phyloP scores from a whole-genome alignment of 2,329 filamentous ascomycete genomes.

The Teratosphaeria gauchensis region DNA sequence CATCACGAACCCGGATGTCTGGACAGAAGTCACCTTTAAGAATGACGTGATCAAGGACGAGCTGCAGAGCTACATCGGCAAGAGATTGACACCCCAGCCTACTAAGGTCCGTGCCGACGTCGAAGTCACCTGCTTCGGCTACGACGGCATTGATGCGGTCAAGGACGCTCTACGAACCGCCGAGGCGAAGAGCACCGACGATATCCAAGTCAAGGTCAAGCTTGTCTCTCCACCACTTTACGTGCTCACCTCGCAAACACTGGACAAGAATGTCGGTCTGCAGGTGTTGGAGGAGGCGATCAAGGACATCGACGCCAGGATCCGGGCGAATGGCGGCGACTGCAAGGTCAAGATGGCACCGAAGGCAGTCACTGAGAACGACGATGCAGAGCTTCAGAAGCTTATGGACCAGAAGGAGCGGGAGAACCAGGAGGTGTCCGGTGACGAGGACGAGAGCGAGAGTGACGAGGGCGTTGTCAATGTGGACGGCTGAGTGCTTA shows the following conservation, averaged over 20 bases:
- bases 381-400: conserved; percentile 91
- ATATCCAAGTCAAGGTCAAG: conserved; percentile 95
- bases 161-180: conserved; percentile 86
- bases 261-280: conserved; percentile 87
- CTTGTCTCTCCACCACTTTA: conserved; percentile 96
- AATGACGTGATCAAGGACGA: conserved; percentile 78
- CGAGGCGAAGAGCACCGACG: conserved; percentile 82
- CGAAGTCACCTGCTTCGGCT: conserved; percentile 82
- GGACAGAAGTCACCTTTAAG: conserved; percentile 85
- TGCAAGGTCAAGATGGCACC: conserved; percentile 95
- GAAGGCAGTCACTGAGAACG: conserved; percentile 97
- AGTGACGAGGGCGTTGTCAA: conserved; percentile 77
- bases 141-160: conserved; percentile 96
- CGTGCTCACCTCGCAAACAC: conserved; percentile 86
- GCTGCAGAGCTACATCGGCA: conserved; percentile 89
- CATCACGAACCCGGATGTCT: conserved; percentile 95
- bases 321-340: conserved; percentile 66
- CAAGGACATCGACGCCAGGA: conserved; percentile 71
- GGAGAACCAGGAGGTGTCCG: conserved; percentile 95
- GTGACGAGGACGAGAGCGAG: conserved; percentile 91
- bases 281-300: conserved; percentile 80
- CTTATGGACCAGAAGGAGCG: conserved; percentile 98
- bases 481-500: conserved; percentile 20
- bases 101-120: conserved; percentile 98
- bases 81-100: conserved; percentile 93